Evolutionary conservation across 2,329 filamentous ascomycete species (phyloP).

Genomic region (Microascus cirrosus): DNA sequence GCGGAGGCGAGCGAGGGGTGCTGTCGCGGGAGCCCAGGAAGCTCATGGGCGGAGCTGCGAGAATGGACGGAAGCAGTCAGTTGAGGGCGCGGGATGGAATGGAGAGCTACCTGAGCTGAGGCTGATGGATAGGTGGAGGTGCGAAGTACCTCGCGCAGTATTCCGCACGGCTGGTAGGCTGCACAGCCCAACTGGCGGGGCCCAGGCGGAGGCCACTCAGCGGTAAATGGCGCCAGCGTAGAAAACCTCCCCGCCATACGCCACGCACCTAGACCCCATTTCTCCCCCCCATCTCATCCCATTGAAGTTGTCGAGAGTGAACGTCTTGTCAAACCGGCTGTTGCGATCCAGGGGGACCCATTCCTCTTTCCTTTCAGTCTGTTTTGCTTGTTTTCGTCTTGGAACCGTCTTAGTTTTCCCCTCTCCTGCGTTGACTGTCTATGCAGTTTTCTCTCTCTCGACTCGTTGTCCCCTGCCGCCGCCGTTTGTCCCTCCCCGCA

Average conservation of each 20-base stretch:
- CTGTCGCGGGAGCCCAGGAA: neutral
- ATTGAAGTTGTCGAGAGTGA: conserved; percentile 6
- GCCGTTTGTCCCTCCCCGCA: conserved; percentile 7
- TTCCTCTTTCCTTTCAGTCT: conserved; percentile 10
- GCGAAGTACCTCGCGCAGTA: neutral
- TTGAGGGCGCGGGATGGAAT: neutral
- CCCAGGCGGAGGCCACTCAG: neutral
- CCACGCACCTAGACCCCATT: conserved; percentile 8
- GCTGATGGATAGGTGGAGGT: neutral
- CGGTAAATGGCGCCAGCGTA: neutral
- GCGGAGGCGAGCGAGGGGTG: neutral
- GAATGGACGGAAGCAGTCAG: neutral
- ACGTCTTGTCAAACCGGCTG: conserved; percentile 9
- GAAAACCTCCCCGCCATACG: conserved; percentile 7
- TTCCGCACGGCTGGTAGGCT: neutral
- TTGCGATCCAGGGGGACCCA: conserved; percentile 9
- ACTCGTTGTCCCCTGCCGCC: neutral
- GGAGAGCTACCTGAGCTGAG: neutral
- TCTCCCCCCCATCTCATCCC: conserved; percentile 10
- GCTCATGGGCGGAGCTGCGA: neutral
- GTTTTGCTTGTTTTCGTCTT: conserved; percentile 9
- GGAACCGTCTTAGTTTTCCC: neutral
- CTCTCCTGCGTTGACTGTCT: neutral
- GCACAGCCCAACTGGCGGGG: neutral
- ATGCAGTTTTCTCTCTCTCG: neutral